Percentiles rank a stretch among this genome's conserved stretches.
phyloP scores from a whole-genome alignment of 441 rosid species.

The Pelargonium myrrhifolium region DNA sequence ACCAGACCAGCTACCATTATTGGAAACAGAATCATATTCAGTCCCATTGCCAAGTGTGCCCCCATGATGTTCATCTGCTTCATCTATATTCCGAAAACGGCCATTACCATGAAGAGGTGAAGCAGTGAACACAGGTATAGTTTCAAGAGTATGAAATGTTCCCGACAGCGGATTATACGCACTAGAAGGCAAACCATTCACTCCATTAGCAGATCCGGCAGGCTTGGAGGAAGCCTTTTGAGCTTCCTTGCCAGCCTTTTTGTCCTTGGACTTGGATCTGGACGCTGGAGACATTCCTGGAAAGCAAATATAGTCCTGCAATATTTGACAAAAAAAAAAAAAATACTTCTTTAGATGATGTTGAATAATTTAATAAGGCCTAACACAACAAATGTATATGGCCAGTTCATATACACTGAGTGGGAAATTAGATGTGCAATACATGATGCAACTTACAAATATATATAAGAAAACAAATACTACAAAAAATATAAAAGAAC shows the following conservation, averaged over 20 bases:
- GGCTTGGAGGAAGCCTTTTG: slow-evolving; percentile 3
- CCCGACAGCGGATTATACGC: slow-evolving; percentile 1
- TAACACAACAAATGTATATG: no score
- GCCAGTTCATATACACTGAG: no score
- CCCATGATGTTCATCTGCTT: neutral
- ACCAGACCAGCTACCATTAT: slow-evolving; percentile 7
- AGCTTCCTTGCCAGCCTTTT: neutral
- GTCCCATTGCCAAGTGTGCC: neutral
- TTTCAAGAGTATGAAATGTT: slow-evolving; percentile 2
- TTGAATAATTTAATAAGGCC: no score
- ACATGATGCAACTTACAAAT: no score
- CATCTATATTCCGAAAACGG: slow-evolving; percentile 1
- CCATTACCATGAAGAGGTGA: neutral
- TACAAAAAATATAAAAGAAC: no score
- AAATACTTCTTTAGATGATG: no score
- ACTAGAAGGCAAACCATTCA: neutral
- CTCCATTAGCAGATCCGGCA: neutral
- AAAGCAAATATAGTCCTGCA: no score
- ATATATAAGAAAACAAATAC: no score
- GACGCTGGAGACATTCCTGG: no score
- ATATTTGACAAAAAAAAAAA: no score
- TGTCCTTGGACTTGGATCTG: neutral
- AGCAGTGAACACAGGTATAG: neutral
- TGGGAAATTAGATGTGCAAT: no score
- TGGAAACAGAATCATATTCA: slow-evolving; percentile 2